Evolutionary conservation across 441 rosid genomes (phyloP).

Genomic region (Kokia cookei): DNA sequence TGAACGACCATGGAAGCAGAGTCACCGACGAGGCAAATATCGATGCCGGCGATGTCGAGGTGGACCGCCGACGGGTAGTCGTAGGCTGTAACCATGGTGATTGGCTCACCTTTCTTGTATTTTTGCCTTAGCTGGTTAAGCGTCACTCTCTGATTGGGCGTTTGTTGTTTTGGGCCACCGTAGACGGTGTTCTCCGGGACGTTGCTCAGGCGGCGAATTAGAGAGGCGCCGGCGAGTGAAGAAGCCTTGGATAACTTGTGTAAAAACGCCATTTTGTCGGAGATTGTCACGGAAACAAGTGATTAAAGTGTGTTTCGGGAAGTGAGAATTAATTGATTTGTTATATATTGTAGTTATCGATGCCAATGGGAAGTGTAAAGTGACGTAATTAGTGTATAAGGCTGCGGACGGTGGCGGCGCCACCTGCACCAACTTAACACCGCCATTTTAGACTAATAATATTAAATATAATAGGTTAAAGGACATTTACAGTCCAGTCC

Average conservation of each 20-base stretch:
- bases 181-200: constrained; percentile 74
- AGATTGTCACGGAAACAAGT: background rate
- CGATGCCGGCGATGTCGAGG: constrained; percentile 76
- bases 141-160: constrained; percentile 57
- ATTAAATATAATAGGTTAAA: background rate
- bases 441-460: background rate
- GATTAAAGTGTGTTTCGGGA: background rate
- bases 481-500: too few relatives aligned
- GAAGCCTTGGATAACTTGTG: background rate
- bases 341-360: background rate
- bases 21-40: constrained; percentile 88
- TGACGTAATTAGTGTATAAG: background rate
- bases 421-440: background rate
- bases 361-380: background rate
- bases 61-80: constrained; percentile 94
- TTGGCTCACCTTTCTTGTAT: constrained; percentile 62
- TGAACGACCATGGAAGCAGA: constrained; percentile 96
- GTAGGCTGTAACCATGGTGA: constrained; percentile 77
- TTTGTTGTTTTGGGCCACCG: constrained; percentile 71
- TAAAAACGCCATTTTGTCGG: background rate
- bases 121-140: constrained; percentile 55
- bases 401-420: background rate
- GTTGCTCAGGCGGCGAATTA: constrained; percentile 54
- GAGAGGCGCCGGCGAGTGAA: background rate
- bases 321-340: background rate